Conservation (phyloP, 768 basidiomycete genomes). For the Roridomyces roridus region DNA sequence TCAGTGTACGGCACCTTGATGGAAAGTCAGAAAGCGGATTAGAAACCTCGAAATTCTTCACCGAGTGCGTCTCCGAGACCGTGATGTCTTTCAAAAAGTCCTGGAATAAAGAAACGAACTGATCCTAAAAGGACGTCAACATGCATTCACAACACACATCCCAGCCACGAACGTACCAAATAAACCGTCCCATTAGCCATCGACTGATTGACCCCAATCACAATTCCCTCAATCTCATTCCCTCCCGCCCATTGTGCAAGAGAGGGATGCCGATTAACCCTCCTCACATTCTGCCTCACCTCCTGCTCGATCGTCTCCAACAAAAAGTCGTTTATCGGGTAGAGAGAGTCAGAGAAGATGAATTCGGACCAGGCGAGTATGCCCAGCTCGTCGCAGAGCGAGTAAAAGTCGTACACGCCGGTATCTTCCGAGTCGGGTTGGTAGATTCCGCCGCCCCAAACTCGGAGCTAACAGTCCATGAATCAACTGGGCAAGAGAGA, state of each 20-base stretch:
- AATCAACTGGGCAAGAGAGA: not conserved
- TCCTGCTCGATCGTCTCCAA: slow-evolving; percentile 59
- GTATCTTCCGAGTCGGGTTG: slow-evolving; percentile 49
- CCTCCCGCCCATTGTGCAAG: slow-evolving; percentile 66
- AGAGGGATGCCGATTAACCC: slow-evolving; percentile 62
- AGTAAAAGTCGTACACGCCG: slow-evolving; percentile 63
- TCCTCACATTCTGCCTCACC: slow-evolving; percentile 61
- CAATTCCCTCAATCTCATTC: slow-evolving; percentile 66
- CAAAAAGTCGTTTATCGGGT: slow-evolving; percentile 60
- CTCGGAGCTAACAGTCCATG: slow-evolving; percentile 46
- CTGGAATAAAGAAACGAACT: slow-evolving; percentile 60
- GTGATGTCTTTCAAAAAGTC: slow-evolving; percentile 56
- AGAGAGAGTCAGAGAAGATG: slow-evolving; percentile 63
- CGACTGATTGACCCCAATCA: slow-evolving; percentile 40
- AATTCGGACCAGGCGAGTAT: slow-evolving; percentile 69
- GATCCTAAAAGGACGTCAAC: slow-evolving; percentile 2
- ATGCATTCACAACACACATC: slow-evolving; percentile 32
- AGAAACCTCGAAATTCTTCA: slow-evolving; percentile 31
- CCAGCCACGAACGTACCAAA: slow-evolving; percentile 49
- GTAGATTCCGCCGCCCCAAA: slow-evolving; percentile 66
- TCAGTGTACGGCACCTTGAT: slow-evolving; percentile 61
- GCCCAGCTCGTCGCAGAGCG: slow-evolving; percentile 63
- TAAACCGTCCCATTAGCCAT: slow-evolving; percentile 52
- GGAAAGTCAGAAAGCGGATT: not conserved
- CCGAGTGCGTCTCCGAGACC: slow-evolving; percentile 55